Evolutionary conservation across 164 flowering plant species (phyloP).

Genomic region (Amborella trichopoda): DNA sequence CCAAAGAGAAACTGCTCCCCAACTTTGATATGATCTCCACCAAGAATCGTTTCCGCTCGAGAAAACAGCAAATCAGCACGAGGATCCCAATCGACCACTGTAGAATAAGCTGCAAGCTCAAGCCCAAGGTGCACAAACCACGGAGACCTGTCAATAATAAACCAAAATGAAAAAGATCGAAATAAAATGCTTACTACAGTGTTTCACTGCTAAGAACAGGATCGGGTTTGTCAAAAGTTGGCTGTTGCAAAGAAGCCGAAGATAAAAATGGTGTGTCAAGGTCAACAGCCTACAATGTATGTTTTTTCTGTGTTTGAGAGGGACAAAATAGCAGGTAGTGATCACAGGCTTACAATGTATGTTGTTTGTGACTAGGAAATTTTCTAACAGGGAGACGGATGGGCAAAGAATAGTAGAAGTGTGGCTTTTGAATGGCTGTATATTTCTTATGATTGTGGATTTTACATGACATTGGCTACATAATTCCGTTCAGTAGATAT

Average conservation of each 20-base stretch:
- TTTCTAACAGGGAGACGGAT: too few relatives aligned
- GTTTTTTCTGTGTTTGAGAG: too few relatives aligned
- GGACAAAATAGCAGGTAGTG: too few relatives aligned
- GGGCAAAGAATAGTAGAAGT: too few relatives aligned
- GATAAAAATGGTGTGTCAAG: slow-evolving; percentile 1
- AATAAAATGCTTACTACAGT: slow-evolving; percentile 24
- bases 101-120: slow-evolving; percentile 92
- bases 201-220: slow-evolving; percentile 5
- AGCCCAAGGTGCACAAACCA: slow-evolving; percentile 52
- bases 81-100: slow-evolving; percentile 93
- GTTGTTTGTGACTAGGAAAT: too few relatives aligned
- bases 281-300: too few relatives aligned
- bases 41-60: slow-evolving; percentile 57
- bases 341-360: too few relatives aligned
- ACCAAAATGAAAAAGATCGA: slow-evolving; percentile 27
- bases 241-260: not conserved
- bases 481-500: too few relatives aligned
- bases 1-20: slow-evolving; percentile 95
- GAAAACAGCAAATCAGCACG: slow-evolving; percentile 73
- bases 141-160: slow-evolving; percentile 44
- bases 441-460: too few relatives aligned
- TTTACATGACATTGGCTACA: too few relatives aligned
- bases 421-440: too few relatives aligned
- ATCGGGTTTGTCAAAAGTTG: slow-evolving; percentile 12
- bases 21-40: slow-evolving; percentile 68